Percentiles rank a stretch among this genome's conserved stretches.
Conservation (phyloP, 352 stramenopile genomes). For the Discostella stelligera region DNA sequence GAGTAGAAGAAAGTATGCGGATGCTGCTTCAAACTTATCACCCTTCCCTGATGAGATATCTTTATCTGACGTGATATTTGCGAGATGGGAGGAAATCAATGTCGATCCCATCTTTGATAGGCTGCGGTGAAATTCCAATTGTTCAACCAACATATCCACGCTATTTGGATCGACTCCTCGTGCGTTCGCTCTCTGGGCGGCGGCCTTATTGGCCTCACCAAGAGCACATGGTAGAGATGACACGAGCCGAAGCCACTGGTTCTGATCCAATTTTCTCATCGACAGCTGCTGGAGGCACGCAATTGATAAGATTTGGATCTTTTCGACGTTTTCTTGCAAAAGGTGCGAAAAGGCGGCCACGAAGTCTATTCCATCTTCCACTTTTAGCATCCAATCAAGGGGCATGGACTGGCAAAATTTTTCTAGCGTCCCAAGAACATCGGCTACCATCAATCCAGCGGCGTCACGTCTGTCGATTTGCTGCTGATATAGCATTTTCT, state of each 20-base stretch:
- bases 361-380: slow-evolving; percentile 61
- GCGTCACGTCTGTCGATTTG: slow-evolving; percentile 48
- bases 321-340: slow-evolving; percentile 61
- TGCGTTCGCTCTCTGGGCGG: slow-evolving; percentile 41
- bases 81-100: slow-evolving; percentile 65
- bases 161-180: slow-evolving; percentile 28
- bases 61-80: slow-evolving; percentile 73
- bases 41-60: slow-evolving; percentile 50
- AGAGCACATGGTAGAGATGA: slow-evolving; percentile 59
- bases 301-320: slow-evolving; percentile 65
- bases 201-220: slow-evolving; percentile 58
- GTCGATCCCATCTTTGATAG: slow-evolving; percentile 67
- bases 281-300: slow-evolving; percentile 69
- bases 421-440: slow-evolving; percentile 67
- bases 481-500: slow-evolving; percentile 59
- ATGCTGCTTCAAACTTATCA: slow-evolving; percentile 55
- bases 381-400: slow-evolving; percentile 67
- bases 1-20: slow-evolving; percentile 60
- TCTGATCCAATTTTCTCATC: slow-evolving; percentile 69
- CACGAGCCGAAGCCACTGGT: slow-evolving; percentile 70
- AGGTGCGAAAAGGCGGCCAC: slow-evolving; percentile 72
- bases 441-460: slow-evolving; percentile 50
- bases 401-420: slow-evolving; percentile 81
- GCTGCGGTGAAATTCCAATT: slow-evolving; percentile 68
- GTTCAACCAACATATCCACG: slow-evolving; percentile 48